Base-by-base conservation (phyloP, 179 eudicot genomes). In the Carnegiea gigantea region DNA sequence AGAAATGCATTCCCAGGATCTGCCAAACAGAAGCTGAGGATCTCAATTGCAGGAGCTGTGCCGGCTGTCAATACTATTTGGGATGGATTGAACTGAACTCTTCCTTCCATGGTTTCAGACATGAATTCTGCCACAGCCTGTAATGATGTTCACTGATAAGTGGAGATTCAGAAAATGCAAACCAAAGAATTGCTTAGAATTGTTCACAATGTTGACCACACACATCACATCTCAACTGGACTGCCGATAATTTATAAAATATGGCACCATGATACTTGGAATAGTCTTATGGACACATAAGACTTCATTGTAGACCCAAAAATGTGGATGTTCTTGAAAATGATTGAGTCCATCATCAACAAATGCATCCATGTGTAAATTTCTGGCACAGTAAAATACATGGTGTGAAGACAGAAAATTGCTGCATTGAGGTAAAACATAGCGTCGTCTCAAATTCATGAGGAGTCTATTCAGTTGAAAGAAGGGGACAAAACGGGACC, bases 1-100 rank as follows among this genome's bases (percentile, higher is more conserved):
- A 95, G 98, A 84, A 95, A 95, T 83, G 98, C 98, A 82, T 91
- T 92, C 78, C 98, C 98, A 0, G 87, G 86, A 82, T 93, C 98
- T 36, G 98, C 98, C 81, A 95, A 86, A 82, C 97, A 93, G 89
- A 93, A 95, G 88, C 86, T 81, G 8, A 95, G 98, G 51, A 89
- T 92, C 88, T 95, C 98, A 77, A 95, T 83, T 14, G 98, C 97
- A 81, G 98, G 82, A 60, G 93, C 76, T 74, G 85, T 90, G 77
- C 98, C 92, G 11, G 90, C 86, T 28, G 97, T 92, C 77, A 95
- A 76, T 62, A 95, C 88, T 54, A 93, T 86, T 57, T 89, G 91
- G 48, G 92, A 88, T 60, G 97, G 90, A 80, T 88, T 83, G 81
- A 93, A 92, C 76, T 83, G 80, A 33, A 87, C 89, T 78, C 88